These are phyloP conservation scores for Phoma sp. DNA, from an alignment of 2,329 filamentous ascomycete genomes.

Conservation along the genomic window DNA sequence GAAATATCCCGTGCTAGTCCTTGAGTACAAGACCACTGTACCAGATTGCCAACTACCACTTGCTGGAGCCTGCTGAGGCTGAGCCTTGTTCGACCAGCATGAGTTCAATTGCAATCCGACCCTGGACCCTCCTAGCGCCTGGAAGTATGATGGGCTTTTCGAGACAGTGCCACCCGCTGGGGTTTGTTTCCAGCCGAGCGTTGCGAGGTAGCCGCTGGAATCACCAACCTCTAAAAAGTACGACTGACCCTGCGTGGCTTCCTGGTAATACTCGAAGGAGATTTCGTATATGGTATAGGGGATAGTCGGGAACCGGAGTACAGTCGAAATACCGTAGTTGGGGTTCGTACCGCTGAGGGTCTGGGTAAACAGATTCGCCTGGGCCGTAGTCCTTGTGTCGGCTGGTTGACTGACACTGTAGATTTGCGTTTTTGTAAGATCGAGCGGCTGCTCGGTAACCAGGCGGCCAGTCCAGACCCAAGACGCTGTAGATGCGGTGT, in stretches of 20 bases:
- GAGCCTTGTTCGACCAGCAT: not conserved
- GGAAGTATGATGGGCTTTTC: not conserved
- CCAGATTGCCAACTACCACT: not conserved
- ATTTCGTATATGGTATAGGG: not conserved
- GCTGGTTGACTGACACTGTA: not conserved
- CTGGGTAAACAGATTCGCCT: not conserved
- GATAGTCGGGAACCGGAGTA: not conserved
- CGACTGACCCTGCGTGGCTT: not conserved
- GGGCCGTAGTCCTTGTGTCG: not conserved
- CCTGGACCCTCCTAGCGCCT: not conserved
- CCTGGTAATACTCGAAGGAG: conserved; percentile 4
- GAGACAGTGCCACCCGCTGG: not conserved
- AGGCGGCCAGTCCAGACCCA: conserved; percentile 8
- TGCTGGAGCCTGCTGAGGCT: not conserved
- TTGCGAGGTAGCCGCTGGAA: not conserved
- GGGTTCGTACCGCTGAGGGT: not conserved
- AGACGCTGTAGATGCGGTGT: not conserved
- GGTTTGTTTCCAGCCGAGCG: not conserved
- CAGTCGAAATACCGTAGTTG: not conserved
- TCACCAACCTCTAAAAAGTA: conserved; percentile 2
- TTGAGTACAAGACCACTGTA: not conserved
- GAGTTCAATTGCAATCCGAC: not conserved
- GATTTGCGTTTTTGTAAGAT: conserved; percentile 1
- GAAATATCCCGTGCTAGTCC: not conserved
- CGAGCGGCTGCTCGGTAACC: not conserved